These are phyloP conservation scores for Acanthamoeba pearcei DNA, from an alignment of 208 protist genomes.

Conservation along the genomic window DNA sequence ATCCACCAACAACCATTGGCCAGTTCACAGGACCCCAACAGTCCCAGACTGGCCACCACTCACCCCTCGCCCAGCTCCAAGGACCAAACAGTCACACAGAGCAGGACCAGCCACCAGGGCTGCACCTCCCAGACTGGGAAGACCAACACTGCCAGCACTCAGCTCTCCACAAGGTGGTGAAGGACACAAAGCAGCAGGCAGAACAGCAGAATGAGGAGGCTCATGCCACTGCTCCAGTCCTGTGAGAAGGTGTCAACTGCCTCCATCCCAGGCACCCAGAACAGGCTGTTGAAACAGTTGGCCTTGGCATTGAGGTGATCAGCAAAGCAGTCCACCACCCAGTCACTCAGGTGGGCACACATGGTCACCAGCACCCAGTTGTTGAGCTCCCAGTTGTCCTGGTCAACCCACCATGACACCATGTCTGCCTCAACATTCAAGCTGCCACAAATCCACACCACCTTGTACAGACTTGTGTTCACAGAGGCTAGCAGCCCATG, in stretches of 20 bases:
- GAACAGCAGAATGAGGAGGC: no score
- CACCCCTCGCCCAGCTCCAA: not conserved
- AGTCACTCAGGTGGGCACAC: not conserved
- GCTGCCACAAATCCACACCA: not conserved
- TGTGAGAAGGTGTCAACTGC: no score
- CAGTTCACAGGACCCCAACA: not conserved
- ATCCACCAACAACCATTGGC: not conserved
- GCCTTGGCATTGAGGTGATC: no score
- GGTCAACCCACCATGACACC: not conserved
- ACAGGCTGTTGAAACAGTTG: no score
- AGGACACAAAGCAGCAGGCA: no score
- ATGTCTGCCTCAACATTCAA: not conserved
- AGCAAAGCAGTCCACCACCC: not conserved
- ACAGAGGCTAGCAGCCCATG: not conserved
- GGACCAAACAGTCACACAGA: not conserved
- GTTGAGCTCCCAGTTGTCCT: not conserved
- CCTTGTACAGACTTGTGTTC: not conserved
- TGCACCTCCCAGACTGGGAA: not conserved
- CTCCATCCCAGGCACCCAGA: no score
- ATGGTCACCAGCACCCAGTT: not conserved
- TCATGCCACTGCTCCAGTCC: no score
- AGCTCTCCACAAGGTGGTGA: not conserved
- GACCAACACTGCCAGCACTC: not conserved
- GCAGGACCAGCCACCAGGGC: conserved; percentile 20
- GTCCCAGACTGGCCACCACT: not conserved